A percentile compares a stretch with the other conserved stretches of the same genome.
Evolutionary conservation across 1,139 yeast genomes (phyloP).

Genomic region (Sugiyamaella japonica): DNA sequence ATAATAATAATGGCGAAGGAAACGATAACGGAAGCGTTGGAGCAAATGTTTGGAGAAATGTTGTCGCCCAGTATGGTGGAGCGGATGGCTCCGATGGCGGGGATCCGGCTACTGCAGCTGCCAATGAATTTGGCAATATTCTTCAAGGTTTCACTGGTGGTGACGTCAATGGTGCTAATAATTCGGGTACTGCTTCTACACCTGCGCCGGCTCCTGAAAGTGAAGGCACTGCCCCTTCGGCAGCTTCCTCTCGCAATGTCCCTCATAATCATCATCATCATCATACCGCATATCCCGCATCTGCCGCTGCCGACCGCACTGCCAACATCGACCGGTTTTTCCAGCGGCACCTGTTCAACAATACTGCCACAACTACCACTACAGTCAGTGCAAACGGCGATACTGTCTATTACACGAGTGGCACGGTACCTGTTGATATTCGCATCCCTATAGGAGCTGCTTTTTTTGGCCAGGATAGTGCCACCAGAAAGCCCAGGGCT

Average conservation of each 20-base stretch:
- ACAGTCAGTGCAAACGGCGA: slow-evolving; percentile 9
- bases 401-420: neutral
- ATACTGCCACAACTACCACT: neutral
- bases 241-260: neutral
- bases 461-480: slow-evolving; percentile 4
- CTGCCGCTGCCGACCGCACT: neutral
- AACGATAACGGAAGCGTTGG: neutral
- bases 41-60: slow-evolving; percentile 2
- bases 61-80: neutral
- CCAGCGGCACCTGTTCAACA: neutral
- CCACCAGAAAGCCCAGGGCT: slow-evolving; percentile 33
- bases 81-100: neutral
- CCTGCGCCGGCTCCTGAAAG: neutral
- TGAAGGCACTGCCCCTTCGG: neutral
- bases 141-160: neutral
- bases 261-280: neutral
- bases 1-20: neutral
- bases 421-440: slow-evolving; percentile 9
- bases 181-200: neutral
- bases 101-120: neutral
- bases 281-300: neutral
- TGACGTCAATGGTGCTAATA: neutral
- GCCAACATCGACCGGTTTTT: neutral
- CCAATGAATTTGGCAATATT: neutral
- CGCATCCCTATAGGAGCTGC: neutral